A percentile compares a stretch with the other conserved stretches of the same genome.
phyloP scores from a whole-genome alignment of 2,329 filamentous ascomycete species.

The Mollisia scopiformis region DNA sequence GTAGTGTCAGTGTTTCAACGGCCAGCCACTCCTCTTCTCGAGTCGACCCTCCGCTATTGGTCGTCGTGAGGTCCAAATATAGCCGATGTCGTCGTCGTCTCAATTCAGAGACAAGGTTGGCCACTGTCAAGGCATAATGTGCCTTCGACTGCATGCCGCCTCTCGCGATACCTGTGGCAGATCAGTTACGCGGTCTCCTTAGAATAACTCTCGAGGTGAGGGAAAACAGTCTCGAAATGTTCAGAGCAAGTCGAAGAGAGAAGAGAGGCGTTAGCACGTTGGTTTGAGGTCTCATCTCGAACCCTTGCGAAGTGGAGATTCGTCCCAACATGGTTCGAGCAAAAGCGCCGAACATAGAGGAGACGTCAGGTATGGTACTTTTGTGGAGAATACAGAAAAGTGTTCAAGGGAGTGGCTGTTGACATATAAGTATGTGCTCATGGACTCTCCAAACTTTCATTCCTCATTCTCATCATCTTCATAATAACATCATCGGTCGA shows the following conservation, averaged over 20 bases:
- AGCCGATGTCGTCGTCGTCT: constrained; percentile 14
- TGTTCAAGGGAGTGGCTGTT: constrained; percentile 1
- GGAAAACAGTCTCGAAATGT: constrained; percentile 3
- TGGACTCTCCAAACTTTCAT: constrained; percentile 5
- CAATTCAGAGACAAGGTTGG: constrained; percentile 12
- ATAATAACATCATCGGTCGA: background rate
- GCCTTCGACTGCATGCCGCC: background rate
- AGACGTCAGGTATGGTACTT: background rate
- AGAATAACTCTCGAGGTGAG: constrained; percentile 20
- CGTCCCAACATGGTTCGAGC: constrained; percentile 1
- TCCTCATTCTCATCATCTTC: constrained; percentile 8
- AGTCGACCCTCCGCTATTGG: constrained; percentile 6
- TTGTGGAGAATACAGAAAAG: constrained; percentile 15
- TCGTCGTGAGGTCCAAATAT: constrained; percentile 8
- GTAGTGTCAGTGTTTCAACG: constrained; percentile 22
- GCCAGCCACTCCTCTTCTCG: background rate
- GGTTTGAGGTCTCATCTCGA: constrained; percentile 22
- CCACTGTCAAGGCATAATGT: constrained; percentile 23
- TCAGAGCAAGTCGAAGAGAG: background rate
- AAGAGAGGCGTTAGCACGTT: constrained; percentile 2
- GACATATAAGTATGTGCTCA: constrained; percentile 24
- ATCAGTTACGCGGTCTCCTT: constrained; percentile 20
- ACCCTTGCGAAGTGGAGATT: constrained; percentile 3
- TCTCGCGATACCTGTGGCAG: constrained; percentile 20
- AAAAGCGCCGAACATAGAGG: background rate